A percentile compares a stretch with the other conserved stretches of the same genome.
Conservation (phyloP, 805 yeast genomes). For the Barnettozyma californica region DNA sequence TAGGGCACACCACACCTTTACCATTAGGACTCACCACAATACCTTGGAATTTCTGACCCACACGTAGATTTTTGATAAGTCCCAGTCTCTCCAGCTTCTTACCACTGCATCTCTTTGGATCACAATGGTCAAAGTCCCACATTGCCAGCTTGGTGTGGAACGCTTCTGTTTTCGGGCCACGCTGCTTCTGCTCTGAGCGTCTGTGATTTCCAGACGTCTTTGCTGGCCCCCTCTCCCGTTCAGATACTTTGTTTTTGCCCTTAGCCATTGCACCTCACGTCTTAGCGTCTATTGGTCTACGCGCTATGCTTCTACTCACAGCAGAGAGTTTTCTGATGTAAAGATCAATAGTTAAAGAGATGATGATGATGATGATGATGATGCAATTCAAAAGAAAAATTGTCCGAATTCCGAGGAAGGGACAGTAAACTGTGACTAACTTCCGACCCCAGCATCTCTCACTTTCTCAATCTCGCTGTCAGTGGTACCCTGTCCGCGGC, state of each 20-base stretch:
- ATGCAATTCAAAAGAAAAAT: too few relatives aligned
- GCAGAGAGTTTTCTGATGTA: too few relatives aligned
- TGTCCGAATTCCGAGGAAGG: background rate
- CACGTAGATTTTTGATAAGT: slow-evolving; percentile 64
- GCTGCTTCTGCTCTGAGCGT: slow-evolving; percentile 35
- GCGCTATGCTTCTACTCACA: too few relatives aligned
- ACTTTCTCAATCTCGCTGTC: too few relatives aligned
- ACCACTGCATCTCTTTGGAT: slow-evolving; percentile 95
- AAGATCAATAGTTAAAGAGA: too few relatives aligned
- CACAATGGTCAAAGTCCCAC: slow-evolving; percentile 99
- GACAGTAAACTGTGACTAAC: too few relatives aligned
- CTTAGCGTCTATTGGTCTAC: too few relatives aligned
- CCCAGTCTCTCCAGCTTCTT: slow-evolving; percentile 90
- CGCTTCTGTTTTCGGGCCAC: slow-evolving; percentile 12
- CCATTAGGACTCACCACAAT: slow-evolving; percentile 86
- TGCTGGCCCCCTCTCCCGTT: slow-evolving; percentile 36
- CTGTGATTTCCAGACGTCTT: slow-evolving; percentile 55
- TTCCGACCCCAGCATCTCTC: too few relatives aligned
- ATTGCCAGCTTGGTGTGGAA: slow-evolving; percentile 88
- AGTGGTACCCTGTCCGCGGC: background rate
- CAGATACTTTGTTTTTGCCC: slow-evolving; percentile 43
- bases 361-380: too few relatives aligned
- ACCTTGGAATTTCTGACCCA: slow-evolving; percentile 94
- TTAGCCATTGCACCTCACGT: slow-evolving; percentile 30
- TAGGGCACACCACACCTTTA: slow-evolving; percentile 81